phyloP scores from a whole-genome alignment of 305 asterid genomes.

The Plantago coronopus region DNA sequence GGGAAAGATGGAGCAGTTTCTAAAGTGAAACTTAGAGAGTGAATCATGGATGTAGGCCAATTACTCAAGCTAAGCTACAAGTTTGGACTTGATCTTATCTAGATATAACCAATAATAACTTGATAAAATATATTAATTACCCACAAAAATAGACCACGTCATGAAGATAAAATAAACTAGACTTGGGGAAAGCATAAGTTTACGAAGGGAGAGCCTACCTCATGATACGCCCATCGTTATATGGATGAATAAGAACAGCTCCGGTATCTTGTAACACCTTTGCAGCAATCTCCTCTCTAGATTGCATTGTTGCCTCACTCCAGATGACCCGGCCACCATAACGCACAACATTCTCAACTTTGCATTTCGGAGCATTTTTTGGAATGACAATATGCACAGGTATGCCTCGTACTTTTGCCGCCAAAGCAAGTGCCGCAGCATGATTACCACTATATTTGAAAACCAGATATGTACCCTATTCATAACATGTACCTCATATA shows the following conservation, averaged over 20 bases:
- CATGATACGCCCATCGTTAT: slow-evolving; percentile 66
- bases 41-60: too few relatives aligned
- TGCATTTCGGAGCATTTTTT: slow-evolving; percentile 81
- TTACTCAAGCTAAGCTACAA: too few relatives aligned
- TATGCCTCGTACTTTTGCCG: slow-evolving; percentile 79
- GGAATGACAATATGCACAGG: slow-evolving; percentile 85
- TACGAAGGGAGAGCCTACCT: slow-evolving; percentile 48
- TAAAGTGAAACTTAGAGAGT: too few relatives aligned
- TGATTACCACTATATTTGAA: slow-evolving; percentile 71
- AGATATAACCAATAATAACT: too few relatives aligned
- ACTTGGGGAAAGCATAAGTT: too few relatives aligned
- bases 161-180: too few relatives aligned
- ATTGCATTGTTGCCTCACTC: slow-evolving; percentile 60
- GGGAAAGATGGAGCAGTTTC: too few relatives aligned
- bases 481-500: neutral
- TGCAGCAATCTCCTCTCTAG: slow-evolving; percentile 70
- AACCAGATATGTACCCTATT: slow-evolving; percentile 17
- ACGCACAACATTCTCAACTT: slow-evolving; percentile 84
- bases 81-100: too few relatives aligned
- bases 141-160: too few relatives aligned
- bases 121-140: too few relatives aligned
- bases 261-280: slow-evolving; percentile 70
- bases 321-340: slow-evolving; percentile 73
- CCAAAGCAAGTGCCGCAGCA: slow-evolving; percentile 95
- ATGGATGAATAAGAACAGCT: slow-evolving; percentile 83